Base-by-base conservation (phyloP, 164 flowering plant genomes). In the Paratinospora sagittata region DNA sequence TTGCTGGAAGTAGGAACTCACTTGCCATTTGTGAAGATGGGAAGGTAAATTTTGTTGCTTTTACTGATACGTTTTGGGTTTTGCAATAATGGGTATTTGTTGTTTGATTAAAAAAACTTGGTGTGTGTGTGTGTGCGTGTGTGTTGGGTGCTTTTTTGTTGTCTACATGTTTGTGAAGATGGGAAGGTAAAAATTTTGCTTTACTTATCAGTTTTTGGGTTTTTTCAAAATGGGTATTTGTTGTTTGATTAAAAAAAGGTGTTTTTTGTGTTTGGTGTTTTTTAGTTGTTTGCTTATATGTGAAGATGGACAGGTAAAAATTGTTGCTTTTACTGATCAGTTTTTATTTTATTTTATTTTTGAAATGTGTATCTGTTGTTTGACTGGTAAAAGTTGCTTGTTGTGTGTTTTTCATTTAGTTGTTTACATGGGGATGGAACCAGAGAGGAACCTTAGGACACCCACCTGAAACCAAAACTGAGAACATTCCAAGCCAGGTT, bases 361-460 rank as follows among this genome's bases (percentile, higher is more conserved):
- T 55, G 26, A 19, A 19, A n/a, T n/a, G 61, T 23, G 61, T 55
- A 21, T 55, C 36, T 41, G 63, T 30, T 36, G 47, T 27, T 41
- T 43, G 13, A 19, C 36, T 62, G 21, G n/a, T 70, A 41, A 24
- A 14, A 36, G 71, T 70, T 66, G 24, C 58, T 73, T 30, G 34
- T 30, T 2, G 34, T 30, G 34, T 66, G 41, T 73, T 27, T 43
- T 66, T 23, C 11, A 9, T 71, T 68, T 72, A 96, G 99, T 78
- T 96, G 78, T 96, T 89, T 78, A 96, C 98, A 27, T 96, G 99
- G 99, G 99, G 99, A 11, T 96, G 99, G 99, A 96, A 96, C 72
- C 99, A 96, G 73, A 91, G 98, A 76, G 99, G 99, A 27, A 96
- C 99, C 0, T 74, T 96, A 47, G 98, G 99, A 52, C 97, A 91